Base-by-base conservation (phyloP, 192 early-diverging fungal genomes). In the Geosiphon pyriformis region DNA sequence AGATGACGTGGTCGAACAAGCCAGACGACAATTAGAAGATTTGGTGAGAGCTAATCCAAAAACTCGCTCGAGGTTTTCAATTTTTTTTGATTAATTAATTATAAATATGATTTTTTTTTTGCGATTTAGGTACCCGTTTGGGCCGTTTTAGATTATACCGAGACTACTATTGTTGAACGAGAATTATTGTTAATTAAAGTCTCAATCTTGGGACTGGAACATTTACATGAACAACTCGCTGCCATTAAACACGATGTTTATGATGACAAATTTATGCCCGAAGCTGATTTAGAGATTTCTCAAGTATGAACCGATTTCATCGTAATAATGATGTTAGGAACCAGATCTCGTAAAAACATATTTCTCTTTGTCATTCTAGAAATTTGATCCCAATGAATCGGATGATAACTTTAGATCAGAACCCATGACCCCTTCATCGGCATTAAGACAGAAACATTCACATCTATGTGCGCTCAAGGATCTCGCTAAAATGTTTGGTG, bases 81-180 rank as follows among this genome's bases (percentile, higher is more conserved):
- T n/a, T n/a, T n/a, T n/a, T n/a, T n/a, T n/a, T n/a, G n/a, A n/a
- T n/a, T n/a, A n/a, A n/a, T n/a, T n/a, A n/a, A n/a, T n/a, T n/a
- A n/a, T n/a, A n/a, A n/a, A n/a, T n/a, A n/a, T 22, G 10, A 48
- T 12, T 59, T 68, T 59, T 31, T 26, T 58, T 31, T 48, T 67
- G 37, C n/a, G n/a, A n/a, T n/a, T n/a, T 61, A 84, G 83, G 83
- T 85, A 25, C 95, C 94, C 23, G 91, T 99, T 15, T 98, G 94
- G 93, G 95, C 95, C 27, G 95, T 98, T 42, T 78, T 99, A 68
- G 95, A 99, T 76, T 98, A 96, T 83, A 92, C 94, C 18, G 82
- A 89, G 65, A 89, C 89, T 33, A 84, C 80, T 53, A 83, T 93
- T 47, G 87, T 99, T 31, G 90, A 98, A 78, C 85, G 96, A 54